Percentiles rank a stretch among this genome's conserved stretches.
These are phyloP conservation scores for Fusarium mundagurra DNA, from an alignment of 2,329 filamentous ascomycete species.

Conservation along the genomic window DNA sequence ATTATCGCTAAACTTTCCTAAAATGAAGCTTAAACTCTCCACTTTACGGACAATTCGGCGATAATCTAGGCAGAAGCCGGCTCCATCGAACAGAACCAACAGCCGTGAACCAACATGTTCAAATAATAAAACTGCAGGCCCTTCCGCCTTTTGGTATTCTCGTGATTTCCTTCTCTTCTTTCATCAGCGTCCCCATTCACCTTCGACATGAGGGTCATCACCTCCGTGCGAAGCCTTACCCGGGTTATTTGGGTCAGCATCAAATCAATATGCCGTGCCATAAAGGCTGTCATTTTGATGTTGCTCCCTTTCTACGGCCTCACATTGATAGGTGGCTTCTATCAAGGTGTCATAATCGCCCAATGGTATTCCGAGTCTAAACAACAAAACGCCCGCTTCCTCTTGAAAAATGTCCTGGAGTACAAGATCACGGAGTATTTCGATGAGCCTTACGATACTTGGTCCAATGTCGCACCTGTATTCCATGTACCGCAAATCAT, in stretches of 20 bases:
- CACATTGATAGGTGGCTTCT: background rate
- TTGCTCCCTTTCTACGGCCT: background rate
- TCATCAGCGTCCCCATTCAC: too few species aligned
- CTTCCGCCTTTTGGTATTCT: fast-evolving
- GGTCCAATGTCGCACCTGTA: background rate
- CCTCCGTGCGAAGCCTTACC: background rate
- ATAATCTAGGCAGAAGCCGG: background rate
- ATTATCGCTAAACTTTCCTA: background rate
- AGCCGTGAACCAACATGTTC: background rate
- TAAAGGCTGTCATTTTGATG: background rate
- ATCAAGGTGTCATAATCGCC: background rate
- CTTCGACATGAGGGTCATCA: background rate
- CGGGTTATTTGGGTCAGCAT: background rate
- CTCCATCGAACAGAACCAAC: background rate
- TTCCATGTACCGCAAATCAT: background rate
- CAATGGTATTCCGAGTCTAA: background rate
- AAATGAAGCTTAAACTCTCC: background rate
- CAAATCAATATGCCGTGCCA: background rate
- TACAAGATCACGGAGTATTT: background rate
- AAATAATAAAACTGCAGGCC: background rate
- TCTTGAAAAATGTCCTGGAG: background rate
- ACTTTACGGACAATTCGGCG: background rate
- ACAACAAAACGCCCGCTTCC: background rate
- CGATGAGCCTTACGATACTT: background rate
- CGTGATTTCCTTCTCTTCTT: background rate